phyloP scores from a whole-genome alignment of 805 yeast species.

The Pichia rugopelliculosa region DNA sequence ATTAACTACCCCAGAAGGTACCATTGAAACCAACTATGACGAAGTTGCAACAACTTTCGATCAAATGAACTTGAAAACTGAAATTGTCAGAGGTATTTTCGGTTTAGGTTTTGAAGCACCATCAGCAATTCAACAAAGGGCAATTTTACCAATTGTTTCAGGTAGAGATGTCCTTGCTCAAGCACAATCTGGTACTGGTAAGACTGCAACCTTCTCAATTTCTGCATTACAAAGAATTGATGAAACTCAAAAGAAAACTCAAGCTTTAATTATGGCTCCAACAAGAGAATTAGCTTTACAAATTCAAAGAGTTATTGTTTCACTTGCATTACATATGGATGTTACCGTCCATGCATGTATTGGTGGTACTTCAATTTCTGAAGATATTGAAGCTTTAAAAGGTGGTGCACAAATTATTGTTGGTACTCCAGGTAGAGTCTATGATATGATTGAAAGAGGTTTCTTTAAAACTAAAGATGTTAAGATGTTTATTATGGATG shows the following conservation, averaged over 20 bases:
- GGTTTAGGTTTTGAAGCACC: slow-evolving; percentile 95
- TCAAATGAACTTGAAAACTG: slow-evolving; percentile 67
- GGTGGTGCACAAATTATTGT: slow-evolving; percentile 84
- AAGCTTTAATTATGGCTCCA: slow-evolving; percentile 88
- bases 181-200: slow-evolving; percentile 99
- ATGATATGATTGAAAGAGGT: slow-evolving; percentile 84
- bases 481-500: slow-evolving; percentile 88
- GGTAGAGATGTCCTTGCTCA: slow-evolving; percentile 97
- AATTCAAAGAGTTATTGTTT: slow-evolving; percentile 79
- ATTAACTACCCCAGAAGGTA: slow-evolving; percentile 30
- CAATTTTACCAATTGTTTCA: slow-evolving; percentile 87
- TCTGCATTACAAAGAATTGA: slow-evolving; percentile 87
- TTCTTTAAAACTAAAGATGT: slow-evolving; percentile 64
- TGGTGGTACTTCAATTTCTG: slow-evolving; percentile 83
- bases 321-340: slow-evolving; percentile 83
- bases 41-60: slow-evolving; percentile 74
- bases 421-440: slow-evolving; percentile 96
- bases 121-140: slow-evolving; percentile 96
- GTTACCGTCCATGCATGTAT: slow-evolving; percentile 85
- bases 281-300: slow-evolving; percentile 95
- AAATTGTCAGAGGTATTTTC: slow-evolving; percentile 68
- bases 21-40: slow-evolving; percentile 94
- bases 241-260: slow-evolving; percentile 60
- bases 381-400: slow-evolving; percentile 68
- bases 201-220: slow-evolving; percentile 96